Evolutionary conservation across 2,329 filamentous ascomycete species (phyloP).

Genomic region (Cladosporium colombiae): DNA sequence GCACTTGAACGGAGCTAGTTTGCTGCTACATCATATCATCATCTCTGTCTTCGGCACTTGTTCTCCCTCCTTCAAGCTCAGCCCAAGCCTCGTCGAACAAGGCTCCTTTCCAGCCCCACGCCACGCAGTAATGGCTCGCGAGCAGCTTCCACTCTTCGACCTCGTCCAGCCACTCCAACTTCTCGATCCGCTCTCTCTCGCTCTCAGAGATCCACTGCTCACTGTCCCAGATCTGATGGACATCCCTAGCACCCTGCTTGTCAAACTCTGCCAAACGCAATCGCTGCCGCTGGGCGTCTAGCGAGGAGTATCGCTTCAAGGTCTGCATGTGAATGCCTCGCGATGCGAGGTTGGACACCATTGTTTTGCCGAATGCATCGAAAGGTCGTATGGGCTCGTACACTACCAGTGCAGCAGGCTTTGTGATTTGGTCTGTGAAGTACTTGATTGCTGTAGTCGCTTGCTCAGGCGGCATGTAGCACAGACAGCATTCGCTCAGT

Average conservation of each 20-base stretch:
- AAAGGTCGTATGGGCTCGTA: constrained; percentile 87
- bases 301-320: constrained; percentile 68
- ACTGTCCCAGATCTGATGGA: constrained; percentile 67
- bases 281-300: constrained; percentile 67
- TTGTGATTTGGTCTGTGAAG: constrained; percentile 41
- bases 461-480: constrained; percentile 72
- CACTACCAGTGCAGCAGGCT: constrained; percentile 63
- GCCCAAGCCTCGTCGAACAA: constrained; percentile 6
- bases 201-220: constrained; percentile 66
- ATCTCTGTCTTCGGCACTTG: constrained; percentile 20
- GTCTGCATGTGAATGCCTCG: constrained; percentile 85
- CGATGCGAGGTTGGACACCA: constrained; percentile 84
- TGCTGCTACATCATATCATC: constrained; percentile 19
- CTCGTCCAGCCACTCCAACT: constrained; percentile 86
- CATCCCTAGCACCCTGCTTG: constrained; percentile 57
- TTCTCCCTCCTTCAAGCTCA: constrained; percentile 20
- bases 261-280: constrained; percentile 68
- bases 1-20: neutral
- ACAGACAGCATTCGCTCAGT: constrained; percentile 92
- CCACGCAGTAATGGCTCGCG: constrained; percentile 84
- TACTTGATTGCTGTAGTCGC: constrained; percentile 53
- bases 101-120: constrained; percentile 74
- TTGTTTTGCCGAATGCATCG: constrained; percentile 86
- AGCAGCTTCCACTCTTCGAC: constrained; percentile 91
- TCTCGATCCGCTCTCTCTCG: constrained; percentile 79